phyloP scores from a whole-genome alignment of 1,284 basidiomycete species.

The Tremellales sp. region DNA sequence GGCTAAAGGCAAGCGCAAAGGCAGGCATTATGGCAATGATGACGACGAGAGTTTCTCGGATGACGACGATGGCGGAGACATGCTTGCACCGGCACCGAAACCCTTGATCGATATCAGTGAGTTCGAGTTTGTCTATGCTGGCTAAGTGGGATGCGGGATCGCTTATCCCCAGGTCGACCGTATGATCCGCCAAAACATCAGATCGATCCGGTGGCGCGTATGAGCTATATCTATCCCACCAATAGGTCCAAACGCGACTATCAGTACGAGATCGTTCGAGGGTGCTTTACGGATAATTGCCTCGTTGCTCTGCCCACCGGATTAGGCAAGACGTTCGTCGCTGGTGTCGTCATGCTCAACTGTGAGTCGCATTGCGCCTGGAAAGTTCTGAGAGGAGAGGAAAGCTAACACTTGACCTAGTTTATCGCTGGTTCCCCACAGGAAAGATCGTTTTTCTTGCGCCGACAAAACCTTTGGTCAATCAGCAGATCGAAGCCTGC shows the following conservation, averaged over 20 bases:
- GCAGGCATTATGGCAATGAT: slow-evolving; percentile 29
- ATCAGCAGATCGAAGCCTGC: slow-evolving; percentile 91
- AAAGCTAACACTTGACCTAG: slow-evolving; percentile 49
- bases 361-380: slow-evolving; percentile 55
- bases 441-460: slow-evolving; percentile 95
- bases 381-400: background rate
- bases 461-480: slow-evolving; percentile 90
- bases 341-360: slow-evolving; percentile 92
- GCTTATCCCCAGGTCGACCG: slow-evolving; percentile 14
- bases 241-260: slow-evolving; percentile 88
- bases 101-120: slow-evolving; percentile 56
- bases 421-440: slow-evolving; percentile 87
- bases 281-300: slow-evolving; percentile 86
- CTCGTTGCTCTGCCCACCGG: slow-evolving; percentile 94
- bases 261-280: slow-evolving; percentile 88
- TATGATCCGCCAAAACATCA: slow-evolving; percentile 67
- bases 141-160: background rate
- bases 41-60: slow-evolving; percentile 42
- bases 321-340: slow-evolving; percentile 96
- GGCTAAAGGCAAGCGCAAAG: slow-evolving; percentile 38
- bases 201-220: slow-evolving; percentile 70
- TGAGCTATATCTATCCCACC: slow-evolving; percentile 88
- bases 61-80: slow-evolving; percentile 54
- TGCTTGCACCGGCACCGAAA: slow-evolving; percentile 76
- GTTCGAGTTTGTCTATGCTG: slow-evolving; percentile 6